Percentiles rank a stretch among this genome's conserved stretches.
phyloP scores from a whole-genome alignment of 495 filamentous ascomycete genomes.

The Penicillium simplicissimum region DNA sequence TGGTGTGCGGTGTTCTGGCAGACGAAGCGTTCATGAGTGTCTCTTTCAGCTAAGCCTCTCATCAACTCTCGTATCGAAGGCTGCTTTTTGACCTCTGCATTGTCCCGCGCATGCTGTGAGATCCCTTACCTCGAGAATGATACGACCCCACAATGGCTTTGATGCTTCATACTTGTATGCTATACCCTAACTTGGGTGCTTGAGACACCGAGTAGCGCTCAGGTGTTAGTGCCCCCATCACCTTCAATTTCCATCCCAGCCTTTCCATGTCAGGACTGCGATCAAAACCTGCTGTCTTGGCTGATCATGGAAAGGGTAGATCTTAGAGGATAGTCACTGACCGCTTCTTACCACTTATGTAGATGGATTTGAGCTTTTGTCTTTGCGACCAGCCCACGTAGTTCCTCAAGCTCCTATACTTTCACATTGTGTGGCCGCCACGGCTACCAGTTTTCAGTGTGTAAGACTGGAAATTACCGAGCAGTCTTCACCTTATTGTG shows the following conservation, averaged over 20 bases:
- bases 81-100: background rate
- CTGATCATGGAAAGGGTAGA: background rate
- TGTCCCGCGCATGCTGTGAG: conserved; percentile 4
- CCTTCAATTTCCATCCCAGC: conserved; percentile 6
- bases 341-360: conserved; percentile 10
- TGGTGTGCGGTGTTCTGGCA: conserved; percentile 11
- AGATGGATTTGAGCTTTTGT: conserved; percentile 10
- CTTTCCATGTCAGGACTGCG: background rate
- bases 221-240: conserved; percentile 10
- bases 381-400: background rate
- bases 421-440: conserved; percentile 5
- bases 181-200: conserved; percentile 5
- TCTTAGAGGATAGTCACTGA: background rate
- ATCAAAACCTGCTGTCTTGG: conserved; percentile 5
- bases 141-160: conserved; percentile 8
- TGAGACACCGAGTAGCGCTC: conserved; percentile 12
- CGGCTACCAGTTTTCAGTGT: background rate
- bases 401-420: background rate
- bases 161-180: background rate
- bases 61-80: background rate
- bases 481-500: background rate
- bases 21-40: background rate
- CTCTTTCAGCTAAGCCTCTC: conserved; percentile 18
- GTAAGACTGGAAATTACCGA: too few relatives aligned
- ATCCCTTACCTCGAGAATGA: conserved; percentile 19